A percentile compares a stretch with the other conserved stretches of the same genome.
These are phyloP conservation scores for Geotrichum ghanense DNA, from an alignment of 805 yeast genomes.

Conservation along the genomic window DNA sequence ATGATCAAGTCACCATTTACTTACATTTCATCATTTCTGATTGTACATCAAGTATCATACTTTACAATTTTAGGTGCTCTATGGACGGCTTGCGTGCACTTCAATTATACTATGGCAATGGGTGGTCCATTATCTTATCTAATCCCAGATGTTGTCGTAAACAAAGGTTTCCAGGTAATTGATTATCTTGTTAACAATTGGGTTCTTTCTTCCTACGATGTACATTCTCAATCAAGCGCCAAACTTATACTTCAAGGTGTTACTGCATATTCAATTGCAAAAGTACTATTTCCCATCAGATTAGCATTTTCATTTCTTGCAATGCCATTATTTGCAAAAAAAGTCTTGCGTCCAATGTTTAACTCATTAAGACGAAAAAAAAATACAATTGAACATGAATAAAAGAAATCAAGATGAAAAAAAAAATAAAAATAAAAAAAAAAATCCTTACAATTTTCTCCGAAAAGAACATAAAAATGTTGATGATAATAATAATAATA, in stretches of 20 bases:
- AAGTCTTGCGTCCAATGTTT: background rate
- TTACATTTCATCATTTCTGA: background rate
- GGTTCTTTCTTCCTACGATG: background rate
- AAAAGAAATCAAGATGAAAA: background rate
- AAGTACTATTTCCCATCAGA: background rate
- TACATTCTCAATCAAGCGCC: background rate
- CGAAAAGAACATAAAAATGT: too few relatives aligned
- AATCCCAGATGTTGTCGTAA: background rate
- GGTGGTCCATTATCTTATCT: background rate
- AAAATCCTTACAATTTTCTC: too few relatives aligned
- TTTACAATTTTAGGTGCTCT: background rate
- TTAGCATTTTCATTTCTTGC: background rate
- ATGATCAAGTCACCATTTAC: background rate
- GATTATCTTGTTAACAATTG: background rate
- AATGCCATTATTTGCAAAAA: background rate
- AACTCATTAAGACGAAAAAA: background rate
- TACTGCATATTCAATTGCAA: background rate
- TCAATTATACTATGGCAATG: background rate
- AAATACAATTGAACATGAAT: background rate
- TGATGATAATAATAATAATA: too few relatives aligned
- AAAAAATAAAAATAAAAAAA: background rate
- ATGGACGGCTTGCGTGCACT: background rate
- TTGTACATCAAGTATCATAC: background rate
- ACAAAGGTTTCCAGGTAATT: background rate
- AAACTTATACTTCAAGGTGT: background rate